Evolutionary conservation across 345 rosid genomes (phyloP), one percentile per base, ranked within the genome.

Genomic region (Excoecaria agallocha): DNA sequence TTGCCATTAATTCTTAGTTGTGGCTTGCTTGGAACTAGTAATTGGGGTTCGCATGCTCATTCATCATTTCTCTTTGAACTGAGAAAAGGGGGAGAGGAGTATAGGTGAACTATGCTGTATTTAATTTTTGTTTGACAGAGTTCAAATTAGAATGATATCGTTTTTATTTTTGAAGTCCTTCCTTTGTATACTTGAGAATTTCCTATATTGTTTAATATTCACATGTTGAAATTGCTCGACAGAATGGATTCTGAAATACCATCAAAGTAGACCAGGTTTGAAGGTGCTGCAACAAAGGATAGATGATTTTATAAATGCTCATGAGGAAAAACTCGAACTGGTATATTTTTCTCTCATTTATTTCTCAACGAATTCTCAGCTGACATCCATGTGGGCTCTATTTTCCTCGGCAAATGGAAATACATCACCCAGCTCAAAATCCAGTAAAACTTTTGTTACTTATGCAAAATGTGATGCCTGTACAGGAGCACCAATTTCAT

Each of bases 231-330:
- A 22, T 43, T 84, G 7, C 54, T 59, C 68, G 84, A 61, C 91
- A 95, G 99, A 88, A 74, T 95, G 98, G 99, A 62, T 93, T 76
- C 78, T 72, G 30, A 84, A 89, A 54, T 95, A 95, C 85, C 75
- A 86, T 75, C 87, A 87, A 79, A 83, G 88, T 76, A 89, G 94
- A 79, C 89, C 94, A 1, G 92, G 97, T 68, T 74, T 95, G 82
- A 85, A 88, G 78, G 83, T 80, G 79, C 86, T 88, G 82, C 97
- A 91, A 69, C 84, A 88, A 82, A 86, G 89, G 77, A 86, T 91
- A 20, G 98, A 95, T 81, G 97, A 93, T 30, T 95, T 93, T 75
- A 87, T 93, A 67, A 78, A 68, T 72, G 79, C 80, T 45, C 92
- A 95, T 5, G 99, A 95, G 73, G 89, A 84, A 72, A 87, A 80